Base-by-base conservation (phyloP, 2,329 filamentous ascomycete species). In the Neofusicoccum sp. region DNA sequence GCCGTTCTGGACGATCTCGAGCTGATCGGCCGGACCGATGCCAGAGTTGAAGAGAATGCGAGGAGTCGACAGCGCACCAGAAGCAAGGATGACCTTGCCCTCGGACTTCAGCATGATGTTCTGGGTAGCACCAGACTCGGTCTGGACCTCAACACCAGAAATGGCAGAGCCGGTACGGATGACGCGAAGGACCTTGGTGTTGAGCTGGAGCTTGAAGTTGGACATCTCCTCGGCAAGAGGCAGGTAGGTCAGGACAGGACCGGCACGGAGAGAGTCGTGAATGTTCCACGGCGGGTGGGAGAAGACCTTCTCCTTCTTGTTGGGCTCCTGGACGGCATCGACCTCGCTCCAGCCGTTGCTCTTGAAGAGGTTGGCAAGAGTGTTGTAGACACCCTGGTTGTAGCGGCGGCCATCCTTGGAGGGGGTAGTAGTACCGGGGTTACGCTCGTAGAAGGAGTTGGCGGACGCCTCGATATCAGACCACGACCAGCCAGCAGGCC, bases 41-140 rank as follows among this genome's bases (percentile, higher is more conserved):
- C 64, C 68, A 34, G 64, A 66, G 57, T 66, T 66, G 64, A 69
- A 68, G 14, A 70, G 64, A 26, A 70, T 65, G 2, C 66, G 63
- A 20, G 67, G 66, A 31, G 65, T 65, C 11, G 66, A 67, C 61
- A 70, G 64, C 9, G 66, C 63, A 34, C 68, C 68, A 44, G 66
- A 65, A 8, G 68, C 65, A 16, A 69, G 66, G n/a, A 68, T 66
- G 30, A 69, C 66, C 59, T 68, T 67, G 30, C 67, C 68, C 30
- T 61, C 45, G 9, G 53, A 56, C 11, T 63, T 67, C 16, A 68
- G 45, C 26, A 64, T 67, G 62, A 65, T 63, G 38, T 68, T 65
- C 16, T 49, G 60, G 20, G 65, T 63, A 3, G 54, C 24, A 31
- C 66, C 65, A 8, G 38, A 47, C 6, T 38, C 49, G 16, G 60